These are phyloP conservation scores for Paramecium sexaurelia DNA, from an alignment of 73 alveolate species.

Conservation along the genomic window DNA sequence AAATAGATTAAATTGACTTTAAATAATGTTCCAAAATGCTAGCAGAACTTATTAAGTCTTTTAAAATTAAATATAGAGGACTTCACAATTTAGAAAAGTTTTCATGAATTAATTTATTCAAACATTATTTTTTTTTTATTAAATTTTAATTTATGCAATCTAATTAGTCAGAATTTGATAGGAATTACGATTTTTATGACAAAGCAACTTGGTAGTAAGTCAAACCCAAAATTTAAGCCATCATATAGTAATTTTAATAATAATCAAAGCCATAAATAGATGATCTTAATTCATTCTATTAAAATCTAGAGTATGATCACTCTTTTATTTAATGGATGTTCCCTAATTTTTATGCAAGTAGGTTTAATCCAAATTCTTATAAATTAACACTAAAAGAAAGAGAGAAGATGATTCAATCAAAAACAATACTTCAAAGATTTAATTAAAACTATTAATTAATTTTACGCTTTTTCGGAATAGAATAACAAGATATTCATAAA, in stretches of 20 bases:
- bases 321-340: slow-evolving; percentile 44
- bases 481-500: background rate
- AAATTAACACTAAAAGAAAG: slow-evolving; percentile 28
- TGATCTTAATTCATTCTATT: background rate
- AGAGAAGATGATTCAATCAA: background rate
- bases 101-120: background rate
- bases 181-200: background rate
- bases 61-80: slow-evolving; percentile 20
- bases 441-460: background rate
- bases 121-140: background rate
- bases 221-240: background rate
- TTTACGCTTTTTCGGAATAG: background rate
- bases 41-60: background rate
- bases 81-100: slow-evolving; percentile 22
- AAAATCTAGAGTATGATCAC: slow-evolving; percentile 32
- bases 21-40: background rate
- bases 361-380: background rate
- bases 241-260: background rate
- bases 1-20: background rate
- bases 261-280: background rate
- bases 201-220: background rate
- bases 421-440: background rate
- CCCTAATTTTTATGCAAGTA: slow-evolving; percentile 40
- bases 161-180: background rate
- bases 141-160: background rate